Conservation (phyloP, 2,329 filamentous ascomycete species). For the Dissoconium aciculare region DNA sequence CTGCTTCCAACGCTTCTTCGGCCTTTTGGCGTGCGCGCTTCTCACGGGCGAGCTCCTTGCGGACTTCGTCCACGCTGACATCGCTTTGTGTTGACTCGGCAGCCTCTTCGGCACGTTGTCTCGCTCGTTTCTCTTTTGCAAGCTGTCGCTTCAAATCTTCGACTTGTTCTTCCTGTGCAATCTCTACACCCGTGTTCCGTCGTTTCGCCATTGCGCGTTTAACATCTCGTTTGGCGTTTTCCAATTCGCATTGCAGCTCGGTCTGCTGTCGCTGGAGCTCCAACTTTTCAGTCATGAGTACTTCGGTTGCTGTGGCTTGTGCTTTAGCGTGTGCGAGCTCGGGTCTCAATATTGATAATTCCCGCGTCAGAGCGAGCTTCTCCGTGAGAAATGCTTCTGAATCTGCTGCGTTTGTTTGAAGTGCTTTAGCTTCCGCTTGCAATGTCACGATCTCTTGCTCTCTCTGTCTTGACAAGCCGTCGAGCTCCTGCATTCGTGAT, state of each 20-base stretch:
- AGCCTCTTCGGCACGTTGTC: constrained; percentile 28
- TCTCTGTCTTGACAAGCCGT: constrained; percentile 38
- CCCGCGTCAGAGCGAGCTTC: constrained; percentile 46
- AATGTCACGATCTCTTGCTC: constrained; percentile 42
- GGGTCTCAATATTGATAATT: constrained; percentile 43
- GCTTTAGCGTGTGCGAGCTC: constrained; percentile 48
- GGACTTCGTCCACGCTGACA: constrained; percentile 20
- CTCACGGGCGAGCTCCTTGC: constrained; percentile 21
- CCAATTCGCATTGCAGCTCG: constrained; percentile 64
- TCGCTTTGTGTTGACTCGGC: constrained; percentile 19
- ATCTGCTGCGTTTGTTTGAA: constrained; percentile 52
- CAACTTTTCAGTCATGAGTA: constrained; percentile 62
- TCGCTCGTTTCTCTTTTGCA: constrained; percentile 31
- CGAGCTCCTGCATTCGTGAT: constrained; percentile 29
- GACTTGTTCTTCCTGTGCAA: constrained; percentile 27
- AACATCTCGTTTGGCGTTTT: constrained; percentile 60
- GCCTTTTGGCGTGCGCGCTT: constrained; percentile 21
- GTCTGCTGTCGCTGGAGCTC: constrained; percentile 63
- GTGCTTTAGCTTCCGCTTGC: constrained; percentile 55
- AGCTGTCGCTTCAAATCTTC: constrained; percentile 34
- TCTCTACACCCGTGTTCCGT: constrained; percentile 35
- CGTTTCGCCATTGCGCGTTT: constrained; percentile 42
- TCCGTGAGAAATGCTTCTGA: constrained; percentile 55
- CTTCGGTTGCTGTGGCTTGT: constrained; percentile 47
- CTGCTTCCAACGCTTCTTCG: constrained; percentile 24